These are phyloP conservation scores for Phytophthora capsici DNA, from an alignment of 352 stramenopile genomes.

Conservation along the genomic window DNA sequence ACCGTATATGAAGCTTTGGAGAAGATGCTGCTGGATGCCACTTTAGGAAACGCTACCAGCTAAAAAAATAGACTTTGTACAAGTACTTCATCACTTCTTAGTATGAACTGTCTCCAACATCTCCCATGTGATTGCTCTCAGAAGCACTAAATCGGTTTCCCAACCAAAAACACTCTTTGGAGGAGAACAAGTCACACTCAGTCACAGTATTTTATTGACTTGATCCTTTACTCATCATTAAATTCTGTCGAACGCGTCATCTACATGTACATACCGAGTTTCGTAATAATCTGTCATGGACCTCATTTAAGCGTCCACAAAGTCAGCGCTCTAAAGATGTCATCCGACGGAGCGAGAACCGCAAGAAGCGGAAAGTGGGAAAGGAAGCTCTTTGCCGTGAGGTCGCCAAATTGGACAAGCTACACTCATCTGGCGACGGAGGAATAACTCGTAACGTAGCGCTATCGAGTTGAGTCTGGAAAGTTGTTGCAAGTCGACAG, in stretches of 20 bases:
- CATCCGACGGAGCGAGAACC: constrained; percentile 23
- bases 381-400: constrained; percentile 22
- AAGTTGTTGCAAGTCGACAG: constrained; percentile 17
- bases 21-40: constrained; percentile 33
- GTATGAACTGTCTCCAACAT: too few species aligned
- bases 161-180: too few species aligned
- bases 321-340: constrained; percentile 5
- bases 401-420: constrained; percentile 4
- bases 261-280: too few species aligned
- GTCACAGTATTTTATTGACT: too few species aligned
- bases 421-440: constrained; percentile 2
- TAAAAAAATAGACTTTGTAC: neutral
- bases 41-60: constrained; percentile 8
- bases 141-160: too few species aligned
- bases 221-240: too few species aligned
- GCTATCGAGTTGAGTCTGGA: constrained; percentile 16
- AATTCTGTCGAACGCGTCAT: too few species aligned
- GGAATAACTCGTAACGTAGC: neutral
- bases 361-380: constrained; percentile 28
- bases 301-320: too few species aligned
- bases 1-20: constrained; percentile 21
- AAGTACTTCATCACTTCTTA: too few species aligned
- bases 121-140: too few species aligned
- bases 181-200: too few species aligned
- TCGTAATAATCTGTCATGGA: too few species aligned